phyloP scores from a whole-genome alignment of 2,329 filamentous ascomycete genomes.

The Neoascochyta sp. region DNA sequence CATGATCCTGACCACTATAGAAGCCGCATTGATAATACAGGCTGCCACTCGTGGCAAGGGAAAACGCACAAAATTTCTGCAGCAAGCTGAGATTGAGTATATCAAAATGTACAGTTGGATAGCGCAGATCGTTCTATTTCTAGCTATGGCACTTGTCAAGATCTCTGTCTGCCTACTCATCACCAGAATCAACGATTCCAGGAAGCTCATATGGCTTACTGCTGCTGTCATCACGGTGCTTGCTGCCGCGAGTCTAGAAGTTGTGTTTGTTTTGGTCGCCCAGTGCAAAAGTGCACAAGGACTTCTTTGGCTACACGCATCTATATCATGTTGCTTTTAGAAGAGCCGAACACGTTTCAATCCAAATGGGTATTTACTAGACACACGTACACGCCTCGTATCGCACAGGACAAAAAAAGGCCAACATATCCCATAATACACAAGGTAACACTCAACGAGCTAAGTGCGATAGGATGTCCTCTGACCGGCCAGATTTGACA shows the following conservation, averaged over 20 bases:
- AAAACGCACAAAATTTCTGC: constrained; percentile 2
- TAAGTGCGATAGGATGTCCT: too few species aligned
- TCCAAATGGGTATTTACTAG: too few species aligned
- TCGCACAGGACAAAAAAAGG: too few species aligned
- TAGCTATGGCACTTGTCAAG: constrained; percentile 4
- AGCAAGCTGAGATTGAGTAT: not conserved
- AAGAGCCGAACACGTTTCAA: too few species aligned
- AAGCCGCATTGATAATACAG: constrained; percentile 3
- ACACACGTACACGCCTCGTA: too few species aligned
- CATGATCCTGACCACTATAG: constrained; percentile 2
- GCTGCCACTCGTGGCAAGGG: constrained; percentile 3
- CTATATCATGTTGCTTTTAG: too few species aligned
- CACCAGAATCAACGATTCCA: constrained; percentile 3
- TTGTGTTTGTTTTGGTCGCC: constrained; percentile 4
- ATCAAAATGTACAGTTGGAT: constrained; percentile 4
- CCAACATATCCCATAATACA: too few species aligned
- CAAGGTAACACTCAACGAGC: too few species aligned
- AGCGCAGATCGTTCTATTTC: constrained; percentile 4
- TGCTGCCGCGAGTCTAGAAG: constrained; percentile 1
- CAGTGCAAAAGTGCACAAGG: too few species aligned
- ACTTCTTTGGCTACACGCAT: too few species aligned
- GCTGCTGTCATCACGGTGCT: constrained; percentile 1
- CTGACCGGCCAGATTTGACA: too few species aligned
- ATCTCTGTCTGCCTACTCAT: constrained; percentile 5
- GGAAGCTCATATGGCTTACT: constrained; percentile 2